phyloP scores from a whole-genome alignment of 306 rosid species.

The Coriaria nepalensis region DNA sequence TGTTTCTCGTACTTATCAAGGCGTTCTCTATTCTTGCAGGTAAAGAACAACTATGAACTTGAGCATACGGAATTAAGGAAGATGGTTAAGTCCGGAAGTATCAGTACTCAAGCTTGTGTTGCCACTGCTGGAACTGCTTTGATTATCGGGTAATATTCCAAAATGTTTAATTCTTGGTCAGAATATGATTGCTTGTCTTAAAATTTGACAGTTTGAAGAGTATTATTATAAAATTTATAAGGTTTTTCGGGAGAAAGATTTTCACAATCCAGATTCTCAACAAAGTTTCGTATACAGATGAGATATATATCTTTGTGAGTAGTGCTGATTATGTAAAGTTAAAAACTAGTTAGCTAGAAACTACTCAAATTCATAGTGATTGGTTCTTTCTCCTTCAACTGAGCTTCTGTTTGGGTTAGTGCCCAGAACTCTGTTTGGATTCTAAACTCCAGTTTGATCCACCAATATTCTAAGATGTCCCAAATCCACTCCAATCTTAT shows the following conservation, averaged over 20 bases:
- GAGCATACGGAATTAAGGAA: constrained; percentile 48
- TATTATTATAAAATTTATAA: background rate
- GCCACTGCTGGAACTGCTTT: constrained; percentile 94
- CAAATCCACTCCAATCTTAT: too few species aligned
- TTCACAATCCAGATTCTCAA: background rate
- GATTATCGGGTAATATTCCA: constrained; percentile 55
- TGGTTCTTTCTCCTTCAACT: too few species aligned
- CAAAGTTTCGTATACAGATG: too few species aligned
- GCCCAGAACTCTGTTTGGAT: too few species aligned
- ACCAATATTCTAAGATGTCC: too few species aligned
- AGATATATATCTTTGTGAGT: too few species aligned
- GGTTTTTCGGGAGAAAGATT: background rate
- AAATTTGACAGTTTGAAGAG: background rate
- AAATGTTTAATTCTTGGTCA: constrained; percentile 4
- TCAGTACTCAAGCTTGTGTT: constrained; percentile 45
- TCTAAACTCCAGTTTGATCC: too few species aligned
- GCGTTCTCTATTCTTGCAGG: constrained; percentile 21
- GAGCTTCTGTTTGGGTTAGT: too few species aligned
- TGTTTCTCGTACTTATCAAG: constrained; percentile 3
- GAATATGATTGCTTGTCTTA: background rate
- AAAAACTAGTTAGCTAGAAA: too few species aligned
- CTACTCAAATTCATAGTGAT: too few species aligned
- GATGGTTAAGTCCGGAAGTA: constrained; percentile 36
- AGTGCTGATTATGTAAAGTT: too few species aligned
- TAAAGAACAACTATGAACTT: constrained; percentile 33